A percentile compares a stretch with the other conserved stretches of the same genome.
Conservation (phyloP, 306 rosid species). For the Cicer arietinum region DNA sequence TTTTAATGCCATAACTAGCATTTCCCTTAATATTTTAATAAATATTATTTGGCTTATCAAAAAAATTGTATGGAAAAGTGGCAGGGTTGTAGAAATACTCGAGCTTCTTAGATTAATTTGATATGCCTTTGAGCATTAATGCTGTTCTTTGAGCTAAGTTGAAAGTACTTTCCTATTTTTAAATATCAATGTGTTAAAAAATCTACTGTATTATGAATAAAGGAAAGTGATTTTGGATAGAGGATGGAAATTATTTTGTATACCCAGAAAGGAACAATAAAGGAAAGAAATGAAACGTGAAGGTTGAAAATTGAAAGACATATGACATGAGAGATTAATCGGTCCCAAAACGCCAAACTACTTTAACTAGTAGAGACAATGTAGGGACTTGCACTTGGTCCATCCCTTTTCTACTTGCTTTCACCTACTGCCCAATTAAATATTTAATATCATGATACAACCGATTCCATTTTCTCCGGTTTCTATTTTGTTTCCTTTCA, state of each 20-base stretch:
- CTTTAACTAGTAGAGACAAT: slow-evolving; percentile 45
- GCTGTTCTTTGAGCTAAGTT: not conserved
- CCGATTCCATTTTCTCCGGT: not conserved
- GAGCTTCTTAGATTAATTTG: slow-evolving; percentile 6
- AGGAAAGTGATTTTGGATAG: no score
- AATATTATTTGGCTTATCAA: no score
- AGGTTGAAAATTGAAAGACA: slow-evolving; percentile 38
- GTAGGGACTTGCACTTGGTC: slow-evolving; percentile 37
- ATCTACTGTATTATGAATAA: no score
- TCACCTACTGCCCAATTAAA: slow-evolving; percentile 28
- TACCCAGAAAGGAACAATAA: slow-evolving; percentile 7
- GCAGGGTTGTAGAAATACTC: slow-evolving; percentile 1
- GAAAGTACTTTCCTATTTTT: no score
- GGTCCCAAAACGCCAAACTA: slow-evolving; percentile 58
- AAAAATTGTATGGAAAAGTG: not conserved
- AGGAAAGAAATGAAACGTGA: not conserved
- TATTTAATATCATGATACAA: not conserved
- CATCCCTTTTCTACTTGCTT: not conserved
- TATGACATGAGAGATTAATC: slow-evolving; percentile 27
- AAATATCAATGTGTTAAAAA: no score
- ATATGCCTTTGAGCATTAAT: slow-evolving; percentile 26
- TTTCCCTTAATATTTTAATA: no score
- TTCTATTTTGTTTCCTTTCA: slow-evolving; percentile 3
- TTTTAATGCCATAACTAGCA: no score
- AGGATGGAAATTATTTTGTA: slow-evolving; percentile 32